phyloP scores from a whole-genome alignment of 148 eudicot species.

The Heliosperma pusillum region DNA sequence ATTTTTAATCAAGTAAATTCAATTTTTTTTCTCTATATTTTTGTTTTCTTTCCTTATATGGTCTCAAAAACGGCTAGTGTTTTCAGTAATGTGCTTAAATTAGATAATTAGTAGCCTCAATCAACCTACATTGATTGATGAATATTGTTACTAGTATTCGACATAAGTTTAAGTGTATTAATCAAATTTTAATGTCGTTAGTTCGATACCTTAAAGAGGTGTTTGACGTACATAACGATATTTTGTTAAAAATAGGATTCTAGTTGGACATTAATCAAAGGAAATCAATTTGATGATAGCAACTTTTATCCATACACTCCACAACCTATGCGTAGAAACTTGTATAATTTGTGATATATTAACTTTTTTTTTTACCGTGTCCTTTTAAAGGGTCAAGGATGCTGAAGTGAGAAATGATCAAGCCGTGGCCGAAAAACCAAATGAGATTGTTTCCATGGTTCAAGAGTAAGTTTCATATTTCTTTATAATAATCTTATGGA shows the following conservation, averaged over 20 bases:
- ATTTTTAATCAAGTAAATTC: too few species aligned
- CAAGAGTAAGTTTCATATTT: constrained; percentile 46
- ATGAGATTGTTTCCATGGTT: constrained; percentile 55
- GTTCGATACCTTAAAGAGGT: background rate
- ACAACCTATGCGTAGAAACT: background rate
- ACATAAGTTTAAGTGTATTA: background rate
- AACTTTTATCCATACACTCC: background rate
- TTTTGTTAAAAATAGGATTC: background rate
- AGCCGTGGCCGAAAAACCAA: constrained; percentile 57
- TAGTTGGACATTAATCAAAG: background rate
- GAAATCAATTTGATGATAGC: background rate
- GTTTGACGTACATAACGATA: background rate
- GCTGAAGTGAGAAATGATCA: constrained; percentile 39
- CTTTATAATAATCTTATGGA: too few species aligned
- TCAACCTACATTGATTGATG: background rate
- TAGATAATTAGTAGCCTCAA: background rate
- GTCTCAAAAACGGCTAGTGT: too few species aligned
- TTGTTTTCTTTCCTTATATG: too few species aligned
- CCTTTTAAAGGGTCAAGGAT: constrained; percentile 46
- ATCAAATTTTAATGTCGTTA: background rate
- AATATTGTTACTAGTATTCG: background rate
- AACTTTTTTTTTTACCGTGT: background rate
- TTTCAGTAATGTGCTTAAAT: background rate
- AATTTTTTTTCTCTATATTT: too few species aligned
- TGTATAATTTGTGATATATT: background rate